Evolutionary conservation across 192 early-diverging fungal species (phyloP), one percentile per base, ranked within the genome.

Genomic region (Coemansia sp.): DNA sequence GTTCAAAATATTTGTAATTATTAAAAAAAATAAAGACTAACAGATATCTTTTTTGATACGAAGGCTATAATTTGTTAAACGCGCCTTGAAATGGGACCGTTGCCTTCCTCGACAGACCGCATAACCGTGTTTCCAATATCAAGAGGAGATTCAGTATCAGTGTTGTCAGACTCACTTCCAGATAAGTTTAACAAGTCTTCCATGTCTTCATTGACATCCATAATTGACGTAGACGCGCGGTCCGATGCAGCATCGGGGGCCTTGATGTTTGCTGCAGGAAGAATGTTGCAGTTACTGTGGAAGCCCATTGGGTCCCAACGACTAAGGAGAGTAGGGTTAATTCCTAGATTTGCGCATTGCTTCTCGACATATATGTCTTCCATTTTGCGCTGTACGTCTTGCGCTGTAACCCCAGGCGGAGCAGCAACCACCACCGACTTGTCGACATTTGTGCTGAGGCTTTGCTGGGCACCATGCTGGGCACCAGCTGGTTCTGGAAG

Each of bases 231-330:
- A 13, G 3, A 6, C 19, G 2, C 39, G 18, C n/a, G 22, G n/a
- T n/a, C n/a, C 25, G 29, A 11, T n/a, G 18, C 48, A 23, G 19
- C 53, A 46, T 5, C 41, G 2, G 5, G 17, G 41, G 9, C 23
- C 1, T 43, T 8, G 1, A 29, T 28, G 26, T 5, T 20, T 27
- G 11, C 42, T 26, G 11, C 4, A 3, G 18, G n/a, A n/a, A n/a
- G n/a, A n/a, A n/a, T n/a, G n/a, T n/a, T n/a, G n/a, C n/a, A n/a
- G n/a, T n/a, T n/a, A n/a, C 46, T 41, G 19, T 72, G 69, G 19
- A 72, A 17, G 0, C 62, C 57, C 0, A 42, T 58, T 0, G 62
- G 69, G 38, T 72, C 69, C 61, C 69, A 72, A 9, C 53, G 26
- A 15, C 53, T 20, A 3, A 72, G 15, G 9, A 72, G 28, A 8